Percentiles rank a stretch among this genome's conserved stretches.
These are phyloP conservation scores for Eucalyptus marginata DNA, from an alignment of 345 rosid species.

Conservation along the genomic window DNA sequence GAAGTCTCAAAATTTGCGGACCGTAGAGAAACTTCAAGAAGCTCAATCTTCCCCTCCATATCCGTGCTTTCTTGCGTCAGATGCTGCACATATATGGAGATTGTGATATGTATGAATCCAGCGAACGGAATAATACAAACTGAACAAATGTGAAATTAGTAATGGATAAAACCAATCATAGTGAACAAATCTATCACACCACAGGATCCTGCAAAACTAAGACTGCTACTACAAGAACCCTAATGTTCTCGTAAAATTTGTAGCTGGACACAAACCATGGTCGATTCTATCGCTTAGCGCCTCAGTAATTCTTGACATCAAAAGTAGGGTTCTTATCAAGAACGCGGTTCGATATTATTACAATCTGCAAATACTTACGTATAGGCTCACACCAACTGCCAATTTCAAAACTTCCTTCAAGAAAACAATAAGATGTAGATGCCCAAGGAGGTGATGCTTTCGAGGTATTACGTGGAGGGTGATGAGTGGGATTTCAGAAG, in stretches of 20 bases:
- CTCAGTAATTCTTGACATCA: background rate
- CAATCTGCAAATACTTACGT: background rate
- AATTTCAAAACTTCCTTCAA: background rate
- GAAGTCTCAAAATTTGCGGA: background rate
- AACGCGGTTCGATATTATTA: background rate
- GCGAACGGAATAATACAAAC: background rate
- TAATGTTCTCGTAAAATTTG: background rate
- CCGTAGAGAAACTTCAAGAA: slow-evolving; percentile 37
- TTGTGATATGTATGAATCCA: background rate
- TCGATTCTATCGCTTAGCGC: background rate
- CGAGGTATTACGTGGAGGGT: background rate
- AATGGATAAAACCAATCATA: background rate
- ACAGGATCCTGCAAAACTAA: background rate
- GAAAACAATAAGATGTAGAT: background rate
- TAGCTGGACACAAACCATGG: background rate
- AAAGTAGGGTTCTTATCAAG: background rate
- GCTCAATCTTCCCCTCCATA: slow-evolving; percentile 37
- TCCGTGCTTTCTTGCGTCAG: slow-evolving; percentile 19
- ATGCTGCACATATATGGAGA: slow-evolving; percentile 15
- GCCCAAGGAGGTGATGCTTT: background rate
- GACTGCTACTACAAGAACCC: background rate
- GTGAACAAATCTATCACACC: background rate
- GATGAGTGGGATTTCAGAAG: background rate
- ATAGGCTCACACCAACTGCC: background rate
- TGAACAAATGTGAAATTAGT: background rate